Conservation (phyloP, 345 rosid species). For the Aquilaria yunnanensis region DNA sequence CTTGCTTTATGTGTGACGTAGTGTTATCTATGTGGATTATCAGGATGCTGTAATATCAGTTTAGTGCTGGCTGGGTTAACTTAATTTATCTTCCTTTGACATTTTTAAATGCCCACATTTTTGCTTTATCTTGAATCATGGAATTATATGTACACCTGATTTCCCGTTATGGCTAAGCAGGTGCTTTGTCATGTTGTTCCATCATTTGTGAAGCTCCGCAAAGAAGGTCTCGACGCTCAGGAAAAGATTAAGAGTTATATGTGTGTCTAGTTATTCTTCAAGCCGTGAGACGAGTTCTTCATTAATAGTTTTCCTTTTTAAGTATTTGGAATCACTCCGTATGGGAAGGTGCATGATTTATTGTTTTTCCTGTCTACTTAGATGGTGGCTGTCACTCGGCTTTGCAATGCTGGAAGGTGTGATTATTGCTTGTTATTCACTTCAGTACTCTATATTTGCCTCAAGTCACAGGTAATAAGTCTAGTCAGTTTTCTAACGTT, state of each 20-base stretch:
- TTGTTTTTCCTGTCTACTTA: conserved; percentile 22
- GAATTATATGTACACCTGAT: conserved; percentile 1
- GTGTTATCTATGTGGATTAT: background rate
- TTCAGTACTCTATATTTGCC: conserved; percentile 79
- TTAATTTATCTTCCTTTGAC: background rate
- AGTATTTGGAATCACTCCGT: background rate
- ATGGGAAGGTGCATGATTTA: background rate
- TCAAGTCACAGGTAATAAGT: conserved; percentile 57
- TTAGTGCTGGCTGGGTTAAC: background rate
- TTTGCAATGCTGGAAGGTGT: conserved; percentile 86
- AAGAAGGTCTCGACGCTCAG: conserved; percentile 95
- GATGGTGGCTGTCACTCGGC: conserved; percentile 95
- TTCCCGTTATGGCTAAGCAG: conserved; percentile 29
- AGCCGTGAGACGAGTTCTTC: conserved; percentile 59
- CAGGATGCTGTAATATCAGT: no score
- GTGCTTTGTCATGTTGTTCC: conserved; percentile 89
- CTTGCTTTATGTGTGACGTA: background rate
- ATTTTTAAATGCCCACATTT: background rate
- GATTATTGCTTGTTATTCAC: conserved; percentile 74
- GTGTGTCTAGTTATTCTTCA: conserved; percentile 79
- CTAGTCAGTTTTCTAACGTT: conserved; percentile 7
- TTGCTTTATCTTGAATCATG: background rate
- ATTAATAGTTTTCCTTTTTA: conserved; percentile 12
- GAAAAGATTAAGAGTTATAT: conserved; percentile 99
- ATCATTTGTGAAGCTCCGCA: conserved; percentile 82